Percentiles rank a stretch among this genome's conserved stretches.
Conservation (phyloP, 1,139 yeast genomes). For the Suhomyces panamericanus region DNA sequence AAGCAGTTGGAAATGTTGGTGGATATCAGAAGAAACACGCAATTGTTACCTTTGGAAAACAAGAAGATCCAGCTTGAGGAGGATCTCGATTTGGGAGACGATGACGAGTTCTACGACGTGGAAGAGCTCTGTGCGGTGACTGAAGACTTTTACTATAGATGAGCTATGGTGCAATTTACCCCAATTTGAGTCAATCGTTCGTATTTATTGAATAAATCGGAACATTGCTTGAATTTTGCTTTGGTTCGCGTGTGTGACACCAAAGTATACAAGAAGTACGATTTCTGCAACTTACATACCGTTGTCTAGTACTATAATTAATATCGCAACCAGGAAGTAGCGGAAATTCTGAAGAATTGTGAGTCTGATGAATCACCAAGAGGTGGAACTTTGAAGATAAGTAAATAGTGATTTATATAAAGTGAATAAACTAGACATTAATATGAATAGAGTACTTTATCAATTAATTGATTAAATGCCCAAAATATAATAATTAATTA, state of each 20-base stretch:
- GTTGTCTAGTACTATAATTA: neutral
- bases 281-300: too few species aligned
- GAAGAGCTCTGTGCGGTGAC: conserved; percentile 43
- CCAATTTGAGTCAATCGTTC: neutral
- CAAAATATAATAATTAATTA: too few species aligned
- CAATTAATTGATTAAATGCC: too few species aligned
- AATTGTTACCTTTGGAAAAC: conserved; percentile 56
- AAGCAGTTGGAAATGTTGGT: conserved; percentile 57
- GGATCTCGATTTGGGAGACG: conserved; percentile 34
- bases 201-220: conserved; percentile 3
- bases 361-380: too few species aligned
- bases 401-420: too few species aligned
- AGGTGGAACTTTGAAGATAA: too few species aligned
- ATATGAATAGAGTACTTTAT: too few species aligned
- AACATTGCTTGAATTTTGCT: neutral
- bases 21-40: conserved; percentile 64
- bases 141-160: conserved; percentile 44
- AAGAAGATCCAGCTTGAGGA: conserved; percentile 23
- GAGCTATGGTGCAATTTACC: conserved; percentile 5
- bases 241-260: too few species aligned
- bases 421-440: too few species aligned
- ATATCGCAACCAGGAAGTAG: neutral
- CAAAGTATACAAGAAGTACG: too few species aligned
- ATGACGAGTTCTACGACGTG: conserved; percentile 43
- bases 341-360: too few species aligned